Evolutionary conservation across 345 rosid genomes (phyloP), one percentile per base, ranked within the genome.

Genomic region (Gossypium rotundifolium): DNA sequence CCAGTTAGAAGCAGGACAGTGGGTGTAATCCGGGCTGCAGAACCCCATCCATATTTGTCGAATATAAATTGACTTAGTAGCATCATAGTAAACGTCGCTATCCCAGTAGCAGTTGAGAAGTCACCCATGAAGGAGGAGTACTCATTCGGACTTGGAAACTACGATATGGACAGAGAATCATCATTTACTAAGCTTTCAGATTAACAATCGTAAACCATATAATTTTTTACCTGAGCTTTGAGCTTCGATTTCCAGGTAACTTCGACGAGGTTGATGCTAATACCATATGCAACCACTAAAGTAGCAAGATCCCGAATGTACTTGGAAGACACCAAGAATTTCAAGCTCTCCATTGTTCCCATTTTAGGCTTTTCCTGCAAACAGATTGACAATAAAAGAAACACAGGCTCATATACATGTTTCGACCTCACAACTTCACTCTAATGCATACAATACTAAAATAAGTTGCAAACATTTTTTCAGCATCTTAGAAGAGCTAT

Each of bases 211-310:
- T 54, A 54, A 69, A 60, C 18, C 60, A 64, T 18, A 63, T 66
- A 72, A 76, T 54, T 52, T 58, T 52, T 84, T 76, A 94, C 97
- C 98, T 94, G 98, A 20, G 98, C 98, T 84, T 94, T 94, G 77
- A 94, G 96, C 83, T 94, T 94, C 45, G 98, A 94, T 82, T 94
- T 94, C 98, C 98, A 94, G 49, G 98, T 94, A 79, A 91, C 97
- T 79, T 94, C 98, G 20, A 94, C 98, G 17, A 94, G 96, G 82
- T 94, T 94, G 83, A 92, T 94, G 83, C 98, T 94, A 69, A 94
- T 94, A 77, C 97, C 98, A 70, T 94, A 94, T 7, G 98, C 98
- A 77, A 94, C 97, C 80, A 94, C 98, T 86, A 94, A 84, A 74
- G 93, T 92, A 45, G 98, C 97, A 66, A 91, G 94, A 83, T 94